A percentile compares a stretch with the other conserved stretches of the same genome.
phyloP scores from a whole-genome alignment of 768 basidiomycete species.

The Boletus sp. region DNA sequence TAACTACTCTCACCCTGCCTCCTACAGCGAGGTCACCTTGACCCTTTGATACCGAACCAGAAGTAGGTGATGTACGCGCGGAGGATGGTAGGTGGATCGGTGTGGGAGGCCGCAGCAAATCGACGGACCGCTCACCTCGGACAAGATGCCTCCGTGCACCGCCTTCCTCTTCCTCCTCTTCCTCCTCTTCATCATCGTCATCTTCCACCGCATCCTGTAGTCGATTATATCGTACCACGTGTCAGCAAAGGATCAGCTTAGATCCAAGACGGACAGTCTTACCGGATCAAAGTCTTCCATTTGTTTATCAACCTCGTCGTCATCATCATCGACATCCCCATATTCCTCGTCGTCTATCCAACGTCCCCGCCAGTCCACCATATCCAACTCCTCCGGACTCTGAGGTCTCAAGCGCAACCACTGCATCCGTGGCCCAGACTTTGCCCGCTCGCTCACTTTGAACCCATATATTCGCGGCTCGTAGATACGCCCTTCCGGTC shows the following conservation, averaged over 20 bases:
- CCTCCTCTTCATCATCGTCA: constrained; percentile 58
- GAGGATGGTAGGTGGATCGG: constrained; percentile 42
- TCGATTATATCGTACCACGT: constrained; percentile 2
- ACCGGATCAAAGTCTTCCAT: constrained; percentile 90
- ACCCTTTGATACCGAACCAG: constrained; percentile 45
- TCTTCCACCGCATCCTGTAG: constrained; percentile 53
- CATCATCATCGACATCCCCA: constrained; percentile 59
- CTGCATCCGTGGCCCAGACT: constrained; percentile 94
- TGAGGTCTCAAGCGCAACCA: constrained; percentile 92
- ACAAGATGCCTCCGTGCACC: constrained; percentile 27
- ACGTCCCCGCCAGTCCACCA: constrained; percentile 86
- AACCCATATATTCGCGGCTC: constrained; percentile 95
- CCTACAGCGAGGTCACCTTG: constrained; percentile 34
- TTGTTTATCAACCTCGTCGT: constrained; percentile 57
- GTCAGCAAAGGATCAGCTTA: constrained; percentile 9
- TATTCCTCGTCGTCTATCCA: constrained; percentile 83
- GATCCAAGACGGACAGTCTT: constrained; percentile 21
- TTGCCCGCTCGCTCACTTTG: constrained; percentile 92
- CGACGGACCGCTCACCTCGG: constrained; percentile 37
- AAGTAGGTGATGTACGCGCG: constrained; percentile 52
- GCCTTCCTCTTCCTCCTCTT: constrained; percentile 35
- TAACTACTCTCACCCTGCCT: constrained; percentile 52
- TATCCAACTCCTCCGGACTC: constrained; percentile 73
- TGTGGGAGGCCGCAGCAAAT: constrained; percentile 39
- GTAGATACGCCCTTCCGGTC: constrained; percentile 84